Evolutionary conservation across 257 asterid genomes (phyloP).

Genomic region (Cruciata laevipes): DNA sequence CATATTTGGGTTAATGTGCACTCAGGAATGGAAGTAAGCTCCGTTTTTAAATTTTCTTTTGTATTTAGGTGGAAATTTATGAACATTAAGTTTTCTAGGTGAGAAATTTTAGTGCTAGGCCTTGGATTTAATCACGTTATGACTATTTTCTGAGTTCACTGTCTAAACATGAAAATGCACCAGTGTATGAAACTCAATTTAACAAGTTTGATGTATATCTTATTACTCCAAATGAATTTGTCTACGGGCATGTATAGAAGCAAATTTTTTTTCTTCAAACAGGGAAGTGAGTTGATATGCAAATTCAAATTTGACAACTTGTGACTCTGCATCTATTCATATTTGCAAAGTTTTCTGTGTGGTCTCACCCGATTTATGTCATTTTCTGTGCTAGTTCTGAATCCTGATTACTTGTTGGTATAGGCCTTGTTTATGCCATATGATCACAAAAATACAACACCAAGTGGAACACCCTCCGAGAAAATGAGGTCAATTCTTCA

Average conservation of each 20-base stretch:
- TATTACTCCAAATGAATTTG: not conserved
- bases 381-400: slow-evolving; percentile 7
- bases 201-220: not conserved
- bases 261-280: not conserved
- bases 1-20: slow-evolving; percentile 98
- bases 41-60: slow-evolving; percentile 12
- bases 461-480: slow-evolving; percentile 71
- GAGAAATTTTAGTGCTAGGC: not conserved
- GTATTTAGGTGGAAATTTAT: slow-evolving; percentile 1
- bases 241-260: not conserved
- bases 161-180: too few relatives aligned
- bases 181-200: not conserved
- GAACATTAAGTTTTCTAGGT: not conserved
- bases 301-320: not conserved
- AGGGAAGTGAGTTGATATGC: not conserved
- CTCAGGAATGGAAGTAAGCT: slow-evolving; percentile 96
- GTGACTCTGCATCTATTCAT: not conserved
- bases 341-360: not conserved
- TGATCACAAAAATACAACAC: slow-evolving; percentile 95
- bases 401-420: slow-evolving; percentile 1
- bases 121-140: not conserved
- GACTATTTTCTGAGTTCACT: not conserved
- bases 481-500: slow-evolving; percentile 81
- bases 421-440: slow-evolving; percentile 98
- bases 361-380: not conserved